phyloP scores from a whole-genome alignment of 2,329 filamentous ascomycete species.

The Microsporum canis region DNA sequence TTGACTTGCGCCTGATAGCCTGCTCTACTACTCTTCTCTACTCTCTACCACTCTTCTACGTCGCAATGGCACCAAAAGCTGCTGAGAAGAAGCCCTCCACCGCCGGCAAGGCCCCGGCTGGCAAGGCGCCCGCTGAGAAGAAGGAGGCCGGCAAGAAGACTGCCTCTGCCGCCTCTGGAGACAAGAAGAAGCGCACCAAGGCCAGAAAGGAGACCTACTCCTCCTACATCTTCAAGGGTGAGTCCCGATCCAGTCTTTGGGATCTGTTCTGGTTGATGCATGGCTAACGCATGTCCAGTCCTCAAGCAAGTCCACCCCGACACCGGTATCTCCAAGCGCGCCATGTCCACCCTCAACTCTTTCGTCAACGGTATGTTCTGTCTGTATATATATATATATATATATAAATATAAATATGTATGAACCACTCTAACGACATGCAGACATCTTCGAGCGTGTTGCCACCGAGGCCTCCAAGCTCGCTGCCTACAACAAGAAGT shows the following conservation, averaged over 20 bases:
- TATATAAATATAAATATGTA: neutral
- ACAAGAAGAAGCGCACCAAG: constrained; percentile 99
- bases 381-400: neutral
- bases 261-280: constrained; percentile 23
- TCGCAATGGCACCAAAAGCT: constrained; percentile 85
- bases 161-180: constrained; percentile 65
- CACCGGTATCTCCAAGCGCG: constrained; percentile 99
- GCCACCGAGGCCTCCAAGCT: constrained; percentile 98
- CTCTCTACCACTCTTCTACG: neutral
- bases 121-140: constrained; percentile 83
- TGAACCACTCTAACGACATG: neutral
- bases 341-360: constrained; percentile 99
- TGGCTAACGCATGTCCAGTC: constrained; percentile 45
- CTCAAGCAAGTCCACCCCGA: constrained; percentile 99
- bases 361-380: constrained; percentile 84
- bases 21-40: constrained; percentile 13
- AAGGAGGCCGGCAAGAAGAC: constrained; percentile 99
- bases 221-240: constrained; percentile 99
- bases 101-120: constrained; percentile 81
- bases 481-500: constrained; percentile 99
- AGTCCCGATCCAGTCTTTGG: constrained; percentile 22
- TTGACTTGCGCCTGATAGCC: constrained; percentile 8
- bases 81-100: constrained; percentile 94
- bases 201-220: constrained; percentile 99
- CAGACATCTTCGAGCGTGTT: constrained; percentile 98